These are phyloP conservation scores for Hevea brasiliensis DNA, from an alignment of 345 rosid species.

Conservation along the genomic window DNA sequence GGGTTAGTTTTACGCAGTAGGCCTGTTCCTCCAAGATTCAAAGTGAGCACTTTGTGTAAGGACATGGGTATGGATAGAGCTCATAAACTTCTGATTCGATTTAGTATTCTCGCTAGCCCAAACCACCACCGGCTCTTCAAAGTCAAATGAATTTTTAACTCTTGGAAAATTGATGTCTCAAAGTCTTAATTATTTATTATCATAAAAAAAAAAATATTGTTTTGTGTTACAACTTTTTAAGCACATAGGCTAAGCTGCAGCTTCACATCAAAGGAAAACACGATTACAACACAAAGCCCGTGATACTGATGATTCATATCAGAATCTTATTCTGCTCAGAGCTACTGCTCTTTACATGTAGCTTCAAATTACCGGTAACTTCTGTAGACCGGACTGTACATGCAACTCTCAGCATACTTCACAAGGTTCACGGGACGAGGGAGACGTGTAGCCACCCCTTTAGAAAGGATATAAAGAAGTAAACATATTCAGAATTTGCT, in stretches of 20 bases:
- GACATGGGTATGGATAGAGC: too few species aligned
- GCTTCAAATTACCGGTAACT: conserved; percentile 54
- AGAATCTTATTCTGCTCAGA: conserved; percentile 1
- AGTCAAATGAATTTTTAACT: too few species aligned
- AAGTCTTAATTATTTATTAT: background rate
- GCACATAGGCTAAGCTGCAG: background rate
- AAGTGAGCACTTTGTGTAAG: too few species aligned
- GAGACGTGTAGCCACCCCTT: conserved; percentile 84
- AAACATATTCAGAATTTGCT: background rate
- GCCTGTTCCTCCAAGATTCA: too few species aligned
- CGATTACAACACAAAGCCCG: background rate
- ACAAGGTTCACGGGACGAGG: conserved; percentile 82
- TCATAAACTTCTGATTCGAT: too few species aligned
- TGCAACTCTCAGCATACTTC: conserved; percentile 86
- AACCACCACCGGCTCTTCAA: too few species aligned
- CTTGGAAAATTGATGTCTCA: too few species aligned
- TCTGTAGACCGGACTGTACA: conserved; percentile 87
- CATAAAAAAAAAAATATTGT: background rate
- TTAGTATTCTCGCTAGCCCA: too few species aligned
- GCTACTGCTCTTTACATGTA: background rate
- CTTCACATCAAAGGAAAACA: background rate
- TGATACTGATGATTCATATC: background rate
- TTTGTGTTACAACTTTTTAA: background rate
- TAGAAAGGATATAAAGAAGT: background rate
- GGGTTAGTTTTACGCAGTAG: too few species aligned